Evolutionary conservation across 2,329 filamentous ascomycete genomes (phyloP).

Genomic region (Knoxdaviesia proteae): DNA sequence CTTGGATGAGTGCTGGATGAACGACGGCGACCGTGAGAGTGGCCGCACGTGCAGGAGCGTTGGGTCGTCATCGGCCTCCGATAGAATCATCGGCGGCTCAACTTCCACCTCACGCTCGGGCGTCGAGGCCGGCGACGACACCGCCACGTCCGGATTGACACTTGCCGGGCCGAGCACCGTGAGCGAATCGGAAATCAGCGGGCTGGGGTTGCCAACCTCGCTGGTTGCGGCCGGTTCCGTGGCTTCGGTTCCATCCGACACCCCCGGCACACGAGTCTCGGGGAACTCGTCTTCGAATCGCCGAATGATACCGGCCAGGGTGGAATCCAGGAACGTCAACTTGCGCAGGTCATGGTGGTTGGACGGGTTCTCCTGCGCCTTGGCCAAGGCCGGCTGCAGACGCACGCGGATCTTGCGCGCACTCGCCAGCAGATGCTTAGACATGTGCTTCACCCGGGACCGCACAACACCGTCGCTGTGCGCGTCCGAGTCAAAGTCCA

Average conservation of each 20-base stretch:
- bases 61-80: constrained; percentile 28
- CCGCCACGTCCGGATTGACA: constrained; percentile 3
- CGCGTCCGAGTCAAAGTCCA: not conserved
- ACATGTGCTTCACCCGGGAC: constrained; percentile 74
- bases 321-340: constrained; percentile 74
- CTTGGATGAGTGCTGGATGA: constrained; percentile 26
- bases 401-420: constrained; percentile 74
- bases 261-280: constrained; percentile 41
- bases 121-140: constrained; percentile 8
- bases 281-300: constrained; percentile 94
- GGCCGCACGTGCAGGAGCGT: constrained; percentile 17
- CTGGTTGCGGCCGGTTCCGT: not conserved
- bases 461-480: constrained; percentile 12
- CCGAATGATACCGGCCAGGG: constrained; percentile 75
- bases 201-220: not conserved
- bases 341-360: constrained; percentile 54
- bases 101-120: constrained; percentile 7
- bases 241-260: not conserved
- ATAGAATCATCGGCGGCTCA: constrained; percentile 16
- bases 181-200: not conserved
- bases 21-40: constrained; percentile 30
- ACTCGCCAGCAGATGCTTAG: constrained; percentile 68
- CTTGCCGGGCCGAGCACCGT: constrained; percentile 1
- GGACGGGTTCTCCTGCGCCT: constrained; percentile 49
- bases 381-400: constrained; percentile 63